Percentiles rank a stretch among this genome's conserved stretches.
These are phyloP conservation scores for Antarctomyces pellizariae DNA, from an alignment of 495 filamentous ascomycete species.

Conservation along the genomic window DNA sequence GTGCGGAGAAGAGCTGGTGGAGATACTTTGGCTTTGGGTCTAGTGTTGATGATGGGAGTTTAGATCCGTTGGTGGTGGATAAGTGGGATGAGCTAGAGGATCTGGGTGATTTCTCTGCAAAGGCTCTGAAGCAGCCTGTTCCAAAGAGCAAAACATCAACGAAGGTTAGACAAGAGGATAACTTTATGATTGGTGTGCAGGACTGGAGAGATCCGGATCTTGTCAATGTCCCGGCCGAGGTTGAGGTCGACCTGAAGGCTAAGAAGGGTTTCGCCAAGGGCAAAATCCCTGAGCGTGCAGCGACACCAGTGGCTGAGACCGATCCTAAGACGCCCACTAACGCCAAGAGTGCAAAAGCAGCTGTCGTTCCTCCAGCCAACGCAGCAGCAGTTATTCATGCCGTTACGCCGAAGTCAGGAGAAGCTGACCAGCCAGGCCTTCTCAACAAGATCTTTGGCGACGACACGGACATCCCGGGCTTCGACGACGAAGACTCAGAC, in stretches of 20 bases:
- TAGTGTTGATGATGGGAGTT: constrained; percentile 38
- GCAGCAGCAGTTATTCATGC: constrained; percentile 9
- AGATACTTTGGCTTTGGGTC: constrained; percentile 30
- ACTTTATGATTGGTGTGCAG: constrained; percentile 77
- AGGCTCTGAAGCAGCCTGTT: constrained; percentile 10
- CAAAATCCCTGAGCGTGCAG: constrained; percentile 9
- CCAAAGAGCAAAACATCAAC: constrained; percentile 9
- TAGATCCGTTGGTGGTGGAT: constrained; percentile 53
- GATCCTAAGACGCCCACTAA: too few relatives aligned
- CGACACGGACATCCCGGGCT: constrained; percentile 12
- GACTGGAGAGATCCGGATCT: constrained; percentile 83
- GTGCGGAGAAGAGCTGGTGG: constrained; percentile 26
- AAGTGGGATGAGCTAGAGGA: constrained; percentile 36
- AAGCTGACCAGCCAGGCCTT: constrained; percentile 12
- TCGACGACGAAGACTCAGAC: constrained; percentile 4
- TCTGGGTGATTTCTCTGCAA: constrained; percentile 13
- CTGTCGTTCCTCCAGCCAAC: constrained; percentile 24
- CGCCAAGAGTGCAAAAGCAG: too few relatives aligned
- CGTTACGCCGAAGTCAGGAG: constrained; percentile 9
- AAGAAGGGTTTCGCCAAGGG: constrained; percentile 7
- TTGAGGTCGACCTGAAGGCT: constrained; percentile 3
- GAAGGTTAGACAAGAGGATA: constrained; percentile 26
- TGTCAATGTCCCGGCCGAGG: constrained; percentile 13
- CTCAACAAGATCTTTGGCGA: constrained; percentile 25
- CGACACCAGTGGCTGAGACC: constrained; percentile 21